Percentiles rank a stretch among this genome's conserved stretches.
Evolutionary conservation across 352 stramenopile genomes (phyloP).

Genomic region (Pythium grandisporangium): DNA sequence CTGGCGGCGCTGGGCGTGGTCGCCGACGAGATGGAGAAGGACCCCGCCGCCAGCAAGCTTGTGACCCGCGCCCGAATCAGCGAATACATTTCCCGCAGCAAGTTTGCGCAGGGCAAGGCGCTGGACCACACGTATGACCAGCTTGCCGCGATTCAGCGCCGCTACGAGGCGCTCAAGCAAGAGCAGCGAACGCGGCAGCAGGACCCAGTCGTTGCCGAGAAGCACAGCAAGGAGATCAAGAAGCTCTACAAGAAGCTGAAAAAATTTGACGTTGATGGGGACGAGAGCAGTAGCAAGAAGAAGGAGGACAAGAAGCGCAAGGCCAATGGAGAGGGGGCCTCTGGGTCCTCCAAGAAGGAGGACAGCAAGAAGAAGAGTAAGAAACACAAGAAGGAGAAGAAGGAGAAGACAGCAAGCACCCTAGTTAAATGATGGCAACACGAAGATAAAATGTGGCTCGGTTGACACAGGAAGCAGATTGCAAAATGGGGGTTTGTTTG

Average conservation of each 20-base stretch:
- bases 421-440: background rate
- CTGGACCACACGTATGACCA: slow-evolving; percentile 21
- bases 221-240: slow-evolving; percentile 62
- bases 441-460: too few relatives aligned
- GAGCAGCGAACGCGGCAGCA: slow-evolving; percentile 20
- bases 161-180: slow-evolving; percentile 24
- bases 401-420: slow-evolving; percentile 9
- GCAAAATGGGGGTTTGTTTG: too few relatives aligned
- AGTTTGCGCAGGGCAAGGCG: slow-evolving; percentile 49
- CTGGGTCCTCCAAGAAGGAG: slow-evolving; percentile 24
- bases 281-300: slow-evolving; percentile 30
- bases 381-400: slow-evolving; percentile 49
- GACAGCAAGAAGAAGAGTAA: slow-evolving; percentile 55
- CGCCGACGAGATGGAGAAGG: slow-evolving; percentile 36
- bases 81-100: slow-evolving; percentile 62
- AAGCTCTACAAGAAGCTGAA: slow-evolving; percentile 86
- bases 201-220: slow-evolving; percentile 21
- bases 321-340: slow-evolving; percentile 20
- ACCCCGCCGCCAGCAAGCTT: slow-evolving; percentile 2
- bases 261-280: slow-evolving; percentile 59
- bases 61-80: slow-evolving; percentile 28
- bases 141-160: slow-evolving; percentile 24
- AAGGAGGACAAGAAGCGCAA: slow-evolving; percentile 60
- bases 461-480: too few relatives aligned
- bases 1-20: slow-evolving; percentile 51